Percentiles rank a stretch among this genome's conserved stretches.
Conservation (phyloP, 345 rosid genomes). For the Camelina hispida region DNA sequence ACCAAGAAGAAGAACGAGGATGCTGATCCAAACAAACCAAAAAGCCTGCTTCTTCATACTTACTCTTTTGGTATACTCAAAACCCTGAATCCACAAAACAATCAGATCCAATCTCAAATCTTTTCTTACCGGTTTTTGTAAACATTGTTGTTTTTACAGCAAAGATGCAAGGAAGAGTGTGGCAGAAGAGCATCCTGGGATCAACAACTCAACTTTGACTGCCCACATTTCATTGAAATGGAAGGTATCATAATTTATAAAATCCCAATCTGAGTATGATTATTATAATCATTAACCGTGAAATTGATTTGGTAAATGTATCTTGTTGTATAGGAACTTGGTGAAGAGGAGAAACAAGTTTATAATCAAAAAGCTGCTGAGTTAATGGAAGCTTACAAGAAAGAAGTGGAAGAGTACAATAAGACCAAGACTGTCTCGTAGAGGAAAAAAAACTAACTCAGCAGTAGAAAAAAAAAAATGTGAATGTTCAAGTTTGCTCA, state of each 20-base stretch:
- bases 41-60: constrained; percentile 81
- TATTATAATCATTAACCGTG: background rate
- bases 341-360: constrained; percentile 67
- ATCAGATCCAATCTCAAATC: background rate
- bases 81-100: background rate
- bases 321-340: constrained; percentile 55
- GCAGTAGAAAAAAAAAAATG: constrained; percentile 1
- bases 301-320: background rate
- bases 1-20: constrained; percentile 51
- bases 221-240: constrained; percentile 81
- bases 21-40: constrained; percentile 82
- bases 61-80: constrained; percentile 59
- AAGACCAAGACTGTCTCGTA: constrained; percentile 31
- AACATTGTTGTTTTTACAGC: constrained; percentile 42
- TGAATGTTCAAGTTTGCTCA: constrained; percentile 40
- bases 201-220: constrained; percentile 62
- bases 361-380: constrained; percentile 75
- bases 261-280: background rate
- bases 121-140: background rate
- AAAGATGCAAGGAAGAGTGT: constrained; percentile 69
- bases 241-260: constrained; percentile 50
- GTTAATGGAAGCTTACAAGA: constrained; percentile 81
- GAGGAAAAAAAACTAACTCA: constrained; percentile 8
- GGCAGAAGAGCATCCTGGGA: constrained; percentile 60
- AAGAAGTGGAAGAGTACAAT: constrained; percentile 75